phyloP scores from a whole-genome alignment of 164 flowering plant species.

The Chimonanthus salicifolius region DNA sequence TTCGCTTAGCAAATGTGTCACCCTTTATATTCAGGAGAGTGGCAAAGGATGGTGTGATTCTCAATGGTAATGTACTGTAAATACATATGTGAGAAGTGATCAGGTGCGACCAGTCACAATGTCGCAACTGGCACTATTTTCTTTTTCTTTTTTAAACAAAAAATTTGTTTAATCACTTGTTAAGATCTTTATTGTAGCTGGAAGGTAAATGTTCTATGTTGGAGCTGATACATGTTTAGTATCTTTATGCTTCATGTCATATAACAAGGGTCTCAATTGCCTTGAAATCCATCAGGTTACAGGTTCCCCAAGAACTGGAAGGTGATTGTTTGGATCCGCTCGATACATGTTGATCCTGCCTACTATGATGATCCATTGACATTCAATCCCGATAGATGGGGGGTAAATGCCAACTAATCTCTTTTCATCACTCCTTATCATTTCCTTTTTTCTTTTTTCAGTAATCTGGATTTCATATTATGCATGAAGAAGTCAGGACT shows the following conservation, averaged over 20 bases:
- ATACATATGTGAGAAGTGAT: no score
- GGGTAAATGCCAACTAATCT: slow-evolving; percentile 5
- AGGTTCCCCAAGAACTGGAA: slow-evolving; percentile 17
- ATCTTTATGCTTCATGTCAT: neutral
- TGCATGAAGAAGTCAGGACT: neutral
- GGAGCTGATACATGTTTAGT: no score
- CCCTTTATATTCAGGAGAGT: slow-evolving; percentile 20
- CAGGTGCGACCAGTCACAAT: no score
- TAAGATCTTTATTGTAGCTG: no score
- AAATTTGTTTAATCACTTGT: no score
- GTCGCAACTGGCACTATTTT: no score
- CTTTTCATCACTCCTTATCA: neutral
- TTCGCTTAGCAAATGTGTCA: slow-evolving; percentile 14
- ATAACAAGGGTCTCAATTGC: neutral
- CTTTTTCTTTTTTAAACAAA: no score
- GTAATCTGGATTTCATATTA: neutral
- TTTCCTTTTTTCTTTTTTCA: neutral
- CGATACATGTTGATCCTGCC: slow-evolving; percentile 11
- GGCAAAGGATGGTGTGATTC: slow-evolving; percentile 11
- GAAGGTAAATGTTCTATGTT: no score
- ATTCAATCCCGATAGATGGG: slow-evolving; percentile 17
- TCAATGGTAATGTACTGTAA: slow-evolving; percentile 8
- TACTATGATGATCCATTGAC: slow-evolving; percentile 12
- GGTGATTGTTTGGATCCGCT: slow-evolving; percentile 15
- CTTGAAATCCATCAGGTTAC: slow-evolving; percentile 5